A percentile compares a stretch with the other conserved stretches of the same genome.
Conservation (phyloP, 345 rosid species). For the Geranium rotundifolium region DNA sequence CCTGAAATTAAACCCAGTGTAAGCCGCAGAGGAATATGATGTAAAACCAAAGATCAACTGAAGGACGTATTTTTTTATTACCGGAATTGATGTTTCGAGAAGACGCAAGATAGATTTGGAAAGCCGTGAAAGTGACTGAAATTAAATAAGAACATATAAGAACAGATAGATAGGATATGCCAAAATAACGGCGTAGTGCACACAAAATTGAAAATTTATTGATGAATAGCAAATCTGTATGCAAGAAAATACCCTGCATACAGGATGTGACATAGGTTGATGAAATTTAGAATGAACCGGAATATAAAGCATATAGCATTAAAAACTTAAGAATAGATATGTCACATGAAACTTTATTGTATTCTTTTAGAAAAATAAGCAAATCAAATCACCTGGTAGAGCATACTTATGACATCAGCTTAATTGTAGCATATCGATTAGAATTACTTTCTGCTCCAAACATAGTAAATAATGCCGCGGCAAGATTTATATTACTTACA, state of each 20-base stretch:
- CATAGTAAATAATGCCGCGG: too few relatives aligned
- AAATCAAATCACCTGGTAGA: neutral
- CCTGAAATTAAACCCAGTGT: constrained; percentile 42
- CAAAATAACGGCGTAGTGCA: neutral
- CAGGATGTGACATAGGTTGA: too few relatives aligned
- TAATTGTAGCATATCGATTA: neutral
- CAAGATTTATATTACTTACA: too few relatives aligned
- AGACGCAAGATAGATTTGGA: constrained; percentile 85
- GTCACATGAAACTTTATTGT: too few relatives aligned
- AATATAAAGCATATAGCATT: too few relatives aligned
- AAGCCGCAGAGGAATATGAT: neutral
- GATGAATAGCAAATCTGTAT: neutral
- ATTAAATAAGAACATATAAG: constrained; percentile 7
- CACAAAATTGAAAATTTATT: neutral
- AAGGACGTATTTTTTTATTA: constrained; percentile 16
- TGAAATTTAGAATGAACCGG: neutral
- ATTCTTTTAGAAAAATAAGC: neutral
- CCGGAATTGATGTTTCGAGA: constrained; percentile 79
- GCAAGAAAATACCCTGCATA: neutral
- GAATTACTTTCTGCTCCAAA: neutral
- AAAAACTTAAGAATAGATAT: too few relatives aligned
- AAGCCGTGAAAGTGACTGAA: constrained; percentile 76
- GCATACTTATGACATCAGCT: neutral
- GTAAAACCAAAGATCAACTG: neutral
- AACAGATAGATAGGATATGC: neutral